Evolutionary conservation across 768 basidiomycete genomes (phyloP).

Genomic region (Udeniomyces megalosporus): DNA sequence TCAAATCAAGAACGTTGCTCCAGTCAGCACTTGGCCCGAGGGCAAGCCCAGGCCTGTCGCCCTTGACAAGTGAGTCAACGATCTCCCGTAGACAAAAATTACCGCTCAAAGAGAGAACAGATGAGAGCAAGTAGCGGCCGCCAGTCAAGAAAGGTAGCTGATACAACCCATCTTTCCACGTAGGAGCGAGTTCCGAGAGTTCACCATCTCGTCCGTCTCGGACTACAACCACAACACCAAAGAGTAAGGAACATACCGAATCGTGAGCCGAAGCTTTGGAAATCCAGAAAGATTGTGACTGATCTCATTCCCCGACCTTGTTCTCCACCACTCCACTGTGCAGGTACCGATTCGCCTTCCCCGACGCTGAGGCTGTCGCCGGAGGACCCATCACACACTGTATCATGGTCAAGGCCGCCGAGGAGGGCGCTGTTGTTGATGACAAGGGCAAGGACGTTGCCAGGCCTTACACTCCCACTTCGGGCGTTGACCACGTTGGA

Average conservation of each 20-base stretch:
- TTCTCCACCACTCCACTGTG: too few relatives aligned
- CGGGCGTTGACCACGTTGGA: slow-evolving; percentile 54
- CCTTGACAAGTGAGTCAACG: too few relatives aligned
- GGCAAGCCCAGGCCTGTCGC: too few relatives aligned
- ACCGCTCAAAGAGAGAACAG: too few relatives aligned
- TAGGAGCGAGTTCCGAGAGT: slow-evolving; percentile 6
- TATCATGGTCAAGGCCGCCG: slow-evolving; percentile 58
- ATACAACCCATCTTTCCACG: too few relatives aligned
- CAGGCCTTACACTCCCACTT: slow-evolving; percentile 79
- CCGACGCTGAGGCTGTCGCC: slow-evolving; percentile 40
- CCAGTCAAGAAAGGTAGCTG: too few relatives aligned
- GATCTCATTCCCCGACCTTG: background rate
- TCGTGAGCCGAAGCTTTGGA: background rate
- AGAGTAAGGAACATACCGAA: background rate
- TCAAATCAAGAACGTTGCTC: too few relatives aligned
- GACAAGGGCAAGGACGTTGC: slow-evolving; percentile 70
- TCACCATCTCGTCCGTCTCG: slow-evolving; percentile 30
- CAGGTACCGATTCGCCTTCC: slow-evolving; percentile 35
- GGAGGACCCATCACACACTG: slow-evolving; percentile 64
- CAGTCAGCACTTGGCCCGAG: too few relatives aligned
- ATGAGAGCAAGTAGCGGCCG: too few relatives aligned
- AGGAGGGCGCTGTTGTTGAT: slow-evolving; percentile 40
- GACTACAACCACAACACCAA: slow-evolving; percentile 64
- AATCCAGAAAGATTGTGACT: background rate
- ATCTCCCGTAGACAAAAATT: too few relatives aligned